A percentile compares a stretch with the other conserved stretches of the same genome.
Evolutionary conservation across 441 rosid genomes (phyloP).

Genomic region (Populus hybrid): DNA sequence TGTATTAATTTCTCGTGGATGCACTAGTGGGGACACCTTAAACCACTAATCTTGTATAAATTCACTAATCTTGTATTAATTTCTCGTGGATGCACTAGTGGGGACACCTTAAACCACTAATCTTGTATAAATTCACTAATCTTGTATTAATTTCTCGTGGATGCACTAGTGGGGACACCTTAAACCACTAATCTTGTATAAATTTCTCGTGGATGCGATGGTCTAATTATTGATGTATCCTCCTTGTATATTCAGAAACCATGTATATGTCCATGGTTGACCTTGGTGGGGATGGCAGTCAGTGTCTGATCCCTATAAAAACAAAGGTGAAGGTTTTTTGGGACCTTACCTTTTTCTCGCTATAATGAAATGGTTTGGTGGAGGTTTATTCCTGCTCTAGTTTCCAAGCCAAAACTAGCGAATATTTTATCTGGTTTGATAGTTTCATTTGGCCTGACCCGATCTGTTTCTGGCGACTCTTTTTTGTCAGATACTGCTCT

Average conservation of each 20-base stretch:
- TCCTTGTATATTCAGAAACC: not conserved
- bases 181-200: no score
- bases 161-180: not conserved
- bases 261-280: not conserved
- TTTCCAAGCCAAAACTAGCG: not conserved
- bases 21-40: no score
- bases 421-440: not conserved
- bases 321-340: not conserved
- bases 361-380: not conserved
- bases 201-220: not conserved
- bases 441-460: not conserved
- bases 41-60: no score
- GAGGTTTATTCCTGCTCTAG: not conserved
- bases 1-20: no score
- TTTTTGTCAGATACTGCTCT: not conserved
- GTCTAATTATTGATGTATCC: not conserved
- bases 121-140: no score
- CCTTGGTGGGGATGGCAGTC: not conserved
- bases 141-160: not conserved
- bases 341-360: not conserved
- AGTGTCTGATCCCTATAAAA: not conserved
- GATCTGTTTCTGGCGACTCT: not conserved
- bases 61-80: no score
- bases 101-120: no score
- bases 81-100: not conserved